phyloP scores from a whole-genome alignment of 2,329 filamentous ascomycete species.

The Lasiodiplodia theobromae region DNA sequence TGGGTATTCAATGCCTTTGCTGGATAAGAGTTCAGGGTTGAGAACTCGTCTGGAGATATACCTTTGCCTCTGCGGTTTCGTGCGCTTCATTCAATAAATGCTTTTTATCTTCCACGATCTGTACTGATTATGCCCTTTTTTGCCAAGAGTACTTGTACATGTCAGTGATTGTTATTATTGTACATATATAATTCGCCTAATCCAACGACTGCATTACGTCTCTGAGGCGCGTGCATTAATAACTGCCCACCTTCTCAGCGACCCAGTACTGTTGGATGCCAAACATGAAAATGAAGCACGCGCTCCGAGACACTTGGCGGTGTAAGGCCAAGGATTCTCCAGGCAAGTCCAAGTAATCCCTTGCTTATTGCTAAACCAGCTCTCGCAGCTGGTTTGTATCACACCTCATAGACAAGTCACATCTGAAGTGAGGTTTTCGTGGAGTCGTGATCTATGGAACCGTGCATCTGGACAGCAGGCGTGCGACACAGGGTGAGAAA shows the following conservation, averaged over 20 bases:
- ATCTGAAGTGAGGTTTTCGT: not conserved
- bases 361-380: not conserved
- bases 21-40: conserved; percentile 6
- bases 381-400: not conserved
- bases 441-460: not conserved
- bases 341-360: conserved; percentile 2
- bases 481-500: not conserved
- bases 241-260: not conserved
- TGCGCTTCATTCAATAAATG: conserved; percentile 21
- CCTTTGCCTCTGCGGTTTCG: conserved; percentile 24
- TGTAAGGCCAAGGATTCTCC: not conserved
- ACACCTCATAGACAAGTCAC: not conserved
- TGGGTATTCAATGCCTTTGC: conserved; percentile 4
- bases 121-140: conserved; percentile 13
- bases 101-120: conserved; percentile 18
- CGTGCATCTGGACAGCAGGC: not conserved
- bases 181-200: conserved; percentile 12
- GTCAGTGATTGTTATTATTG: conserved; percentile 1
- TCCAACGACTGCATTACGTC: not conserved
- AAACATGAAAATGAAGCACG: not conserved
- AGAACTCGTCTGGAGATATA: conserved; percentile 26
- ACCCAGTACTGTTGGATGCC: not conserved
- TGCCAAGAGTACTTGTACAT: conserved; percentile 16
- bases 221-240: not conserved
- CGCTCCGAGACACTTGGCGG: not conserved